Evolutionary conservation across 192 early-diverging fungal genomes (phyloP), one percentile per base, ranked within the genome.

Genomic region (Polychytrium aggregatum): DNA sequence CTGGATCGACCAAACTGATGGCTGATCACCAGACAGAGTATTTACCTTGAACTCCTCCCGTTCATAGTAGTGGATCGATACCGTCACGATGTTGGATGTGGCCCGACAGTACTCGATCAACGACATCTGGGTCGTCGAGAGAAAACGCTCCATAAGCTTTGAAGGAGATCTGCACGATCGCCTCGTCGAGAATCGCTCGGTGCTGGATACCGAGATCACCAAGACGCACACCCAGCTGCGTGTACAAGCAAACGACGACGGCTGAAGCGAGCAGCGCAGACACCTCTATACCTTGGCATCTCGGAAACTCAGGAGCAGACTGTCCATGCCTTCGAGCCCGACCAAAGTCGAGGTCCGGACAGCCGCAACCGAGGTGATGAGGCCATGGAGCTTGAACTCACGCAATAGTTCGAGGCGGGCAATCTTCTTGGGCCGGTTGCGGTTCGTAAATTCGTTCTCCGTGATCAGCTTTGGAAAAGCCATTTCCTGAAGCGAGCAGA

Each of bases 31-130:
- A 38, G 22, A 43, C 16, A n/a, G 14, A 41, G 7, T 28, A n/a
- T 31, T 17, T 67, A 82, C 81, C 72, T 83, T 84, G 45, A 87
- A 82, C 48, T 85, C 81, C 40, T 94, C 95, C 28, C 88, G 74
- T 61, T 98, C 95, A 62, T 95, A 98, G 60, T 85, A 92, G 66
- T 98, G 95, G 17, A 98, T 83, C 9, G 92, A 96, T 20, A 96
- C 87, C 2, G 95, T 98, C 1, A 85, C 77, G 46, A 95, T 70
- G 28, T 68, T 65, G 45, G 90, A 78, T 7, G 76, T 78, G 31
- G 76, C 68, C 2, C 65, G 70, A 14, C 85, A 85, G 63, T 79
- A 98, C 47, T 91, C 85, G 24, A 98, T 62, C 37, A 98, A 56
- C 20, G 90, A 86, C 85, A 98, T 87, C 84, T 96, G 72, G 18